Percentiles rank a stretch among this genome's conserved stretches.
Conservation (phyloP, 768 basidiomycete genomes). For the Agrocybe chaxingu region DNA sequence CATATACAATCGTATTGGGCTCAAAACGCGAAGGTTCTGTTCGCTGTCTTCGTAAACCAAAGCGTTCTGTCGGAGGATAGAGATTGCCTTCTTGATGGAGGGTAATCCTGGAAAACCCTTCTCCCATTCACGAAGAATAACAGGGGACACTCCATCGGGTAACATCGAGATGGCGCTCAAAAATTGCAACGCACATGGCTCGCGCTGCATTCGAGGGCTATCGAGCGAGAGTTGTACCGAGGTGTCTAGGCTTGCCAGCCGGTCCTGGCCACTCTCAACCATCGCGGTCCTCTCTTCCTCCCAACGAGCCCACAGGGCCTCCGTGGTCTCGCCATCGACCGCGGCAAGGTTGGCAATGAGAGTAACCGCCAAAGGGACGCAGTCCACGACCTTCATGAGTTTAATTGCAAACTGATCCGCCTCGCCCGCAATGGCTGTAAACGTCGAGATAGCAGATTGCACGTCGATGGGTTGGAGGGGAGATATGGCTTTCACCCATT, state of each 20-base stretch:
- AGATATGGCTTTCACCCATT: conserved; percentile 21
- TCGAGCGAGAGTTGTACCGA: conserved; percentile 29
- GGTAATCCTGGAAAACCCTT: conserved; percentile 16
- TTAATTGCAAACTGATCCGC: conserved; percentile 17
- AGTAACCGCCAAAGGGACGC: conserved; percentile 30
- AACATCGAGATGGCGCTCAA: conserved; percentile 25
- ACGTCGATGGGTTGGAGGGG: conserved; percentile 24
- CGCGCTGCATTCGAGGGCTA: conserved; percentile 22
- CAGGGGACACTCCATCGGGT: conserved; percentile 24
- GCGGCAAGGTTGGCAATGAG: conserved; percentile 28
- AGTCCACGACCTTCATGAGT: conserved; percentile 26
- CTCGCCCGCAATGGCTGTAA: conserved; percentile 21
- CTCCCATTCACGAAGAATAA: conserved; percentile 13
- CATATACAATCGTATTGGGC: conserved; percentile 25
- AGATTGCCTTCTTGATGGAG: conserved; percentile 20
- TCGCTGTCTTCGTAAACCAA: conserved; percentile 19
- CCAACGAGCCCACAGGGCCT: conserved; percentile 28
- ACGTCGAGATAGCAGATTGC: conserved; percentile 20
- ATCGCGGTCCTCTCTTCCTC: conserved; percentile 23
- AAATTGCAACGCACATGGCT: conserved; percentile 21
- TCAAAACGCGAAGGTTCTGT: conserved; percentile 21
- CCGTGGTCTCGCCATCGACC: conserved; percentile 26
- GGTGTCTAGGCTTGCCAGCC: conserved; percentile 25
- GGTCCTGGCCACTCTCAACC: conserved; percentile 23
- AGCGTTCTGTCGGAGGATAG: conserved; percentile 25